A percentile compares a stretch with the other conserved stretches of the same genome.
Evolutionary conservation across 768 basidiomycete genomes (phyloP).

Genomic region (Nidularia sp.): DNA sequence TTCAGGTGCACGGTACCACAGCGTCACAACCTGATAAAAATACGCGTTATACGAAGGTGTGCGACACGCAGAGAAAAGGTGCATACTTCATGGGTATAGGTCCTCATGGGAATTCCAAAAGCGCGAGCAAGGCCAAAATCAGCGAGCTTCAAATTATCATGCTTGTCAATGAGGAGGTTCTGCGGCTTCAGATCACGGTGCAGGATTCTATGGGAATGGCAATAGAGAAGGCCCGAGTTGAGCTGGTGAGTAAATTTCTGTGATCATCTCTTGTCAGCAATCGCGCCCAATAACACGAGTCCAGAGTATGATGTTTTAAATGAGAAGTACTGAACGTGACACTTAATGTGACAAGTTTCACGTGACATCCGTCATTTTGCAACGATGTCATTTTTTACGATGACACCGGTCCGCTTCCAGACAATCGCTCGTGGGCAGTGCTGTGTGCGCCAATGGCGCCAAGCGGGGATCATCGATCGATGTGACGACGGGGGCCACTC

Average conservation of each 20-base stretch:
- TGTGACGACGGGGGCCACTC: background rate
- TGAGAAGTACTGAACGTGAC: background rate
- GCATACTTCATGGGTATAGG: conserved; percentile 95
- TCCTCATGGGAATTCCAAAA: conserved; percentile 97
- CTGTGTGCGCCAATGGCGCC: too few species aligned
- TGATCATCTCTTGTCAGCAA: background rate
- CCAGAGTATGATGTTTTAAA: background rate
- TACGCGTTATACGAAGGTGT: background rate
- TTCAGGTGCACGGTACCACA: conserved; percentile 99
- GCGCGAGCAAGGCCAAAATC: conserved; percentile 96
- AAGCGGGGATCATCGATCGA: too few species aligned
- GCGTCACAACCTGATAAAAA: conserved; percentile 84
- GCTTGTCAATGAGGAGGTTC: conserved; percentile 88
- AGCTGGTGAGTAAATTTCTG: conserved; percentile 98
- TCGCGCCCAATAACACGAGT: background rate
- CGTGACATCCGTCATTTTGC: background rate
- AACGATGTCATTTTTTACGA: background rate
- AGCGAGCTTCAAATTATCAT: conserved; percentile 90
- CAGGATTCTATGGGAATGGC: conserved; percentile 94
- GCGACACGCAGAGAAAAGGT: background rate
- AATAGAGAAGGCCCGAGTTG: conserved; percentile 86
- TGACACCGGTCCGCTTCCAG: background rate
- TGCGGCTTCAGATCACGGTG: conserved; percentile 97
- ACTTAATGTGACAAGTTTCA: background rate
- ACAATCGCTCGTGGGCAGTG: too few species aligned